Evolutionary conservation across 2,329 filamentous ascomycete genomes (phyloP), one percentile per base, ranked within the genome.

Genomic region (Claviceps digitariae): DNA sequence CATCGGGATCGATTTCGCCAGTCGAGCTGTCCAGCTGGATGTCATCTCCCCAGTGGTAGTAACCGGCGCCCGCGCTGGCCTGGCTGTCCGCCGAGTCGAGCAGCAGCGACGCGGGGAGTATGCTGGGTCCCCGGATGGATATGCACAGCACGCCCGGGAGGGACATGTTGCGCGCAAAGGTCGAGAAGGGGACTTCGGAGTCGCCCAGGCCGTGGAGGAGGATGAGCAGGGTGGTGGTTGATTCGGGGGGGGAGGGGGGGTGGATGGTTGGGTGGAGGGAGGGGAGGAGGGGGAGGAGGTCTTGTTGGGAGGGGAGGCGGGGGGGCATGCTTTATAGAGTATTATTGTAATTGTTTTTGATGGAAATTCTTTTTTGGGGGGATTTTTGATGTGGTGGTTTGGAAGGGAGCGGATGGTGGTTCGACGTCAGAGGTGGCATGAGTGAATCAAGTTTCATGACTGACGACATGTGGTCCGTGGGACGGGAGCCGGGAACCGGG

Each of bases 131-230:
- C 62, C 86, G 85, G 44, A 94, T 72, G 7, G 87, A 79, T 52
- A 95, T 78, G 61, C 82, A 82, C 54, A 83, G 77, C 51, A 90
- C 90, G 62, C 90, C 86, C 0, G 89, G 88, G 3, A 95, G 79
- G 56, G 77, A 74, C 56, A 95, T 70, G 59, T 80, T 81, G 54
- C 74, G 73, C 21, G 83, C 87, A 56, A 95, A 85, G 46, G 71
- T 70, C 55, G 79, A 76, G 66, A 93, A 94, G 38, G 86, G 75
- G 3, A 66, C 62, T 55, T 87, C 78, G 36, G 78, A 81, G 69
- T 95, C 90, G 57, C 90, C 90, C 13, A 95, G 78, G 58, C 89
- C 89, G 67, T 95, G 90, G 54, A 95, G 81, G 51, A 95, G 78
- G 63, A 95, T 71, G 57, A 95, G 80, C 59, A 94, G 75, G 60